These are phyloP conservation scores for Fusarium gaditjirri DNA, from an alignment of 2,329 filamentous ascomycete species.

Conservation along the genomic window DNA sequence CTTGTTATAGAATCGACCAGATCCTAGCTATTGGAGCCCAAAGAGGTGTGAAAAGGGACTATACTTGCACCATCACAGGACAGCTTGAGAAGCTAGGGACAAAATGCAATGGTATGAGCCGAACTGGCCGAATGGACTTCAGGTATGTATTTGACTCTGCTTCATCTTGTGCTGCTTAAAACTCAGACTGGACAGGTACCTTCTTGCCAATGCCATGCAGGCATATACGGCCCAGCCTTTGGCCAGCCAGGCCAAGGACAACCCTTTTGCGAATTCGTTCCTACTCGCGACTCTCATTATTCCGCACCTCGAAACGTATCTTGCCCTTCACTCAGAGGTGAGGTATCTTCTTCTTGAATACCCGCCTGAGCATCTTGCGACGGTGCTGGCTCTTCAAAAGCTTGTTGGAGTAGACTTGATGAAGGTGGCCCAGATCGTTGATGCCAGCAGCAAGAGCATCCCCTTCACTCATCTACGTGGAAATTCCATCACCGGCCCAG, in stretches of 20 bases:
- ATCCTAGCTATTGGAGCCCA: slow-evolving; percentile 70
- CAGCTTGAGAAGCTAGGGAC: slow-evolving; percentile 66
- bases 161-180: neutral
- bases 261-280: slow-evolving; percentile 64
- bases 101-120: slow-evolving; percentile 60
- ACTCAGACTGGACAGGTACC: slow-evolving; percentile 56
- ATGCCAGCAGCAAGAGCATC: slow-evolving; percentile 53
- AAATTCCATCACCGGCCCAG: slow-evolving; percentile 43
- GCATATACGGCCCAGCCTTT: slow-evolving; percentile 63
- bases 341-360: slow-evolving; percentile 70
- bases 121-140: slow-evolving; percentile 68
- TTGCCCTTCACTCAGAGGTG: slow-evolving; percentile 62
- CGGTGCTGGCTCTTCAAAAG: slow-evolving; percentile 66
- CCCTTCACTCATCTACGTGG: slow-evolving; percentile 56
- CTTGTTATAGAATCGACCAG: slow-evolving; percentile 61
- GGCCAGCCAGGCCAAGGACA: slow-evolving; percentile 61
- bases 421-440: slow-evolving; percentile 68
- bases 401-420: slow-evolving; percentile 66
- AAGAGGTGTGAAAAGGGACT: slow-evolving; percentile 61
- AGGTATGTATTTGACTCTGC: slow-evolving; percentile 54
- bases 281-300: slow-evolving; percentile 68
- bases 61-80: slow-evolving; percentile 59
- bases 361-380: slow-evolving; percentile 64
- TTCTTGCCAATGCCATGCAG: slow-evolving; percentile 71
- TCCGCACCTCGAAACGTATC: slow-evolving; percentile 69